phyloP scores from a whole-genome alignment of 2,329 filamentous ascomycete genomes.

The Madurella mycetomatis region DNA sequence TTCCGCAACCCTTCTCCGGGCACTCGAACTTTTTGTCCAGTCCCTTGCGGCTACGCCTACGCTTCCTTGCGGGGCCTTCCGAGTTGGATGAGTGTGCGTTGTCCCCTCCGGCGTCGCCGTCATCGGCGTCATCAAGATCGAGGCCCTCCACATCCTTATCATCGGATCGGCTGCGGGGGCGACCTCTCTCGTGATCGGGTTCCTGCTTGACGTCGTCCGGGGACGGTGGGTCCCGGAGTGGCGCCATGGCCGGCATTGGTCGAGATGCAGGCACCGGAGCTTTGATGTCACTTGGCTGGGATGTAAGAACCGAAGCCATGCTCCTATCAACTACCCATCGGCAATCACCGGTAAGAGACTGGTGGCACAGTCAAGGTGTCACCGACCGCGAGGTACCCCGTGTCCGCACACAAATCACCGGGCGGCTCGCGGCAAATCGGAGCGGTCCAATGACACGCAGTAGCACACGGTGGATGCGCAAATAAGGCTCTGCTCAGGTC shows the following conservation, averaged over 20 bases:
- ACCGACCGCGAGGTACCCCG: slow-evolving; percentile 16
- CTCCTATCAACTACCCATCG: slow-evolving; percentile 26
- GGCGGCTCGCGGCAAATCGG: slow-evolving; percentile 20
- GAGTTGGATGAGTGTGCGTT: slow-evolving; percentile 49
- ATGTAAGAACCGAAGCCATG: slow-evolving; percentile 42
- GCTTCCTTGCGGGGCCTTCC: slow-evolving; percentile 53
- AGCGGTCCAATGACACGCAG: slow-evolving; percentile 3
- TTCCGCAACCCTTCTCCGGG: slow-evolving; percentile 80
- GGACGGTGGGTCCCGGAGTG: slow-evolving; percentile 39
- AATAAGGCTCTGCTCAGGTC: slow-evolving; percentile 8
- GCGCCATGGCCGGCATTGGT: slow-evolving; percentile 39
- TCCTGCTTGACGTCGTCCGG: slow-evolving; percentile 40
- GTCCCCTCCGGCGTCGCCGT: slow-evolving; percentile 36
- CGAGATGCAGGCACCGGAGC: slow-evolving; percentile 37
- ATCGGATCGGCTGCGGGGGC: slow-evolving; percentile 40
- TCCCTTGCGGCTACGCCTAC: slow-evolving; percentile 69
- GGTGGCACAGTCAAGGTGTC: slow-evolving; percentile 17
- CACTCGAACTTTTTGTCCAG: slow-evolving; percentile 82
- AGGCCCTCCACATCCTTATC: slow-evolving; percentile 38
- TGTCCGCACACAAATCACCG: slow-evolving; percentile 14
- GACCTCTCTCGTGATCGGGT: slow-evolving; percentile 37
- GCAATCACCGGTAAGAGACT: slow-evolving; percentile 14
- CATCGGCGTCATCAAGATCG: slow-evolving; percentile 38
- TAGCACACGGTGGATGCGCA: not conserved
- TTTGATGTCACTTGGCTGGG: slow-evolving; percentile 38